A percentile compares a stretch with the other conserved stretches of the same genome.
Conservation (phyloP, 176 grass and related monocot species). For the Thinopyrum elongatum region DNA sequence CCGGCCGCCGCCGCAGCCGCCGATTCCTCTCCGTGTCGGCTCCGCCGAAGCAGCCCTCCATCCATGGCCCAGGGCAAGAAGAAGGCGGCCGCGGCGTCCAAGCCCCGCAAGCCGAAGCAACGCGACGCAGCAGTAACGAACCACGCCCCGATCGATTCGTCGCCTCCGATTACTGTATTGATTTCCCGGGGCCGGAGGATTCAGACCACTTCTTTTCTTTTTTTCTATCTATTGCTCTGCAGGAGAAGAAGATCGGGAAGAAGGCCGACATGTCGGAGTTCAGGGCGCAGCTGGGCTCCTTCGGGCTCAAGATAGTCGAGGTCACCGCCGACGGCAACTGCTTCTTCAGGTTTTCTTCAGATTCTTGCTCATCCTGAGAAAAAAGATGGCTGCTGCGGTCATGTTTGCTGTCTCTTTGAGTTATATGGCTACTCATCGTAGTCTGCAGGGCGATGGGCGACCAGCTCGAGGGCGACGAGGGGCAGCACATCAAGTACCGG, state of each 20-base stretch:
- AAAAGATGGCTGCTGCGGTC: neutral
- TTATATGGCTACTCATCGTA: slow-evolving; percentile 51
- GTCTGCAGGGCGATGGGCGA: slow-evolving; percentile 85
- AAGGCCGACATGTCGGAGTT: slow-evolving; percentile 65
- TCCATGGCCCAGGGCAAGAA: slow-evolving; percentile 50
- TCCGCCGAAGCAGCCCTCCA: neutral
- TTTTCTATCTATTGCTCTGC: no score
- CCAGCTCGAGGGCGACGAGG: slow-evolving; percentile 86
- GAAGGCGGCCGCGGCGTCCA: slow-evolving; percentile 27
- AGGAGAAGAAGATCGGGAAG: slow-evolving; percentile 80
- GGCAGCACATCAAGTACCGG: slow-evolving; percentile 80
- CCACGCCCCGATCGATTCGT: neutral
- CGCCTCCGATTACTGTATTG: neutral
- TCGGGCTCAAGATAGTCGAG: slow-evolving; percentile 72
- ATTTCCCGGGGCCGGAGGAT: neutral
- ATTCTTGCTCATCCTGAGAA: neutral
- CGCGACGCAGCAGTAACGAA: slow-evolving; percentile 28
- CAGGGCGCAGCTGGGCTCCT: slow-evolving; percentile 60
- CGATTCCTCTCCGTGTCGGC: neutral
- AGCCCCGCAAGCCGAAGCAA: slow-evolving; percentile 50
- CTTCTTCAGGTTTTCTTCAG: slow-evolving; percentile 74
- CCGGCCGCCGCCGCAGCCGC: neutral
- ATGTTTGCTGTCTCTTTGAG: slow-evolving; percentile 13
- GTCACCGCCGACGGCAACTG: slow-evolving; percentile 88
- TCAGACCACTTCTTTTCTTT: neutral